Conservation (phyloP, 2,329 filamentous ascomycete genomes). For the Colletotrichum coccodes region DNA sequence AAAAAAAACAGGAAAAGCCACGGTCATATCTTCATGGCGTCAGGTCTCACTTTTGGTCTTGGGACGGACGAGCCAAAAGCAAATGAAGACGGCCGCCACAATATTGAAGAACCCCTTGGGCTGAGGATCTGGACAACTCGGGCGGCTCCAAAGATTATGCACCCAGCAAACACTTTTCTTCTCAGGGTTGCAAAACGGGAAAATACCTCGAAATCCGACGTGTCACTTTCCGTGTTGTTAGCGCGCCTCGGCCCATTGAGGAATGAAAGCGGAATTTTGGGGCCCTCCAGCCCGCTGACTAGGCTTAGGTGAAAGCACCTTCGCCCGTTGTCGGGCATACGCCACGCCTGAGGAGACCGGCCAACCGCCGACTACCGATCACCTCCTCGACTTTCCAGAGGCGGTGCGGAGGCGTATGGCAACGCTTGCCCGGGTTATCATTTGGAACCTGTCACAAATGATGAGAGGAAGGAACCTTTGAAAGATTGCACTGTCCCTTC, state of each 20-base stretch:
- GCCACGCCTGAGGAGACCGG: conserved; percentile 5
- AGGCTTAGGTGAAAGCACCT: neutral
- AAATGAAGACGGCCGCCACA: conserved; percentile 14
- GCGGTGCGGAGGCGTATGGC: neutral
- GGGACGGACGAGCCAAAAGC: neutral
- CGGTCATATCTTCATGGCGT: conserved; percentile 1
- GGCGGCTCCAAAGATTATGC: neutral
- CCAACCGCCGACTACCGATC: conserved; percentile 17
- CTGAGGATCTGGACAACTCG: neutral
- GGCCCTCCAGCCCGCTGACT: neutral
- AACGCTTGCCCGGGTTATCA: neutral
- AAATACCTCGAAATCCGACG: conserved; percentile 7
- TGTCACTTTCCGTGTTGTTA: neutral
- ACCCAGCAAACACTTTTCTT: neutral
- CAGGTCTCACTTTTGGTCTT: conserved; percentile 7
- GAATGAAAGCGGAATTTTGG: neutral
- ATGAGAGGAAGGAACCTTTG: neutral
- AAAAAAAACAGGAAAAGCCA: too few relatives aligned
- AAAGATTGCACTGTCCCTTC: neutral
- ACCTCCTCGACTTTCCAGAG: neutral
- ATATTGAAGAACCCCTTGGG: neutral
- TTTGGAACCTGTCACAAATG: conserved; percentile 21
- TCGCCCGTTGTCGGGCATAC: neutral
- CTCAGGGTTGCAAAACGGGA: neutral
- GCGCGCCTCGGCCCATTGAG: neutral